Conservation (phyloP, 495 filamentous ascomycete genomes). For the Pseudevernia furfuracea region DNA sequence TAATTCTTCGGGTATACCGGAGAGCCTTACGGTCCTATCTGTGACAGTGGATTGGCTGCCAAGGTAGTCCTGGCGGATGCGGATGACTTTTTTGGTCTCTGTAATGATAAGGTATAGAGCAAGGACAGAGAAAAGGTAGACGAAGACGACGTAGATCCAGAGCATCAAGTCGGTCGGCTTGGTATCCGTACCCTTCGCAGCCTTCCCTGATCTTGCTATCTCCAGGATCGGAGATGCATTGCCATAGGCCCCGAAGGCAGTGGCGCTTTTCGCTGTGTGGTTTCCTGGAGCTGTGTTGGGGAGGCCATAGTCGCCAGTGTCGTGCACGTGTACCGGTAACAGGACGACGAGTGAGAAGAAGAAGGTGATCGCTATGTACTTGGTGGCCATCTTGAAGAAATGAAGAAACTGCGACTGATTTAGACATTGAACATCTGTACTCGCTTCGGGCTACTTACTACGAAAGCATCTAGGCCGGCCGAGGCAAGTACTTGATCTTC, state of each 20-base stretch:
- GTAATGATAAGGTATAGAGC: slow-evolving; percentile 74
- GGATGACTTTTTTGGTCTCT: slow-evolving; percentile 76
- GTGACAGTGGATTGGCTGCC: slow-evolving; percentile 89
- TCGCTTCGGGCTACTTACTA: slow-evolving; percentile 47
- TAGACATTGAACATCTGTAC: not conserved
- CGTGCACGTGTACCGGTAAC: slow-evolving; percentile 74
- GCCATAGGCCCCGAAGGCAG: not conserved
- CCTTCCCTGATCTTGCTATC: not conserved
- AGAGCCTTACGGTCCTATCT: slow-evolving; percentile 84
- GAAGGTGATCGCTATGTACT: slow-evolving; percentile 69
- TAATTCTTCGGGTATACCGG: slow-evolving; percentile 76
- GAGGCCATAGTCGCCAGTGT: slow-evolving; percentile 41
- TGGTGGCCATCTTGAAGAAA: slow-evolving; percentile 90
- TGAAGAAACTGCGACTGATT: slow-evolving; percentile 60
- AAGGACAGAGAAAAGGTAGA: slow-evolving; percentile 80
- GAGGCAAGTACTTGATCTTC: slow-evolving; percentile 85
- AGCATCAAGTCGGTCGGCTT: slow-evolving; percentile 46
- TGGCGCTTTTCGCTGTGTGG: slow-evolving; percentile 20
- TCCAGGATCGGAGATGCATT: not conserved
- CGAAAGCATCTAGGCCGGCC: slow-evolving; percentile 90
- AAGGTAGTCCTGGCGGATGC: slow-evolving; percentile 80
- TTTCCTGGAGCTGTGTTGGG: slow-evolving; percentile 21
- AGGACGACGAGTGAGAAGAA: slow-evolving; percentile 74
- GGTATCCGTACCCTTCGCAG: not conserved
- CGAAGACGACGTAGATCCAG: slow-evolving; percentile 90